Conservation (phyloP, 208 protist genomes). For the Lotmaria passim region DNA sequence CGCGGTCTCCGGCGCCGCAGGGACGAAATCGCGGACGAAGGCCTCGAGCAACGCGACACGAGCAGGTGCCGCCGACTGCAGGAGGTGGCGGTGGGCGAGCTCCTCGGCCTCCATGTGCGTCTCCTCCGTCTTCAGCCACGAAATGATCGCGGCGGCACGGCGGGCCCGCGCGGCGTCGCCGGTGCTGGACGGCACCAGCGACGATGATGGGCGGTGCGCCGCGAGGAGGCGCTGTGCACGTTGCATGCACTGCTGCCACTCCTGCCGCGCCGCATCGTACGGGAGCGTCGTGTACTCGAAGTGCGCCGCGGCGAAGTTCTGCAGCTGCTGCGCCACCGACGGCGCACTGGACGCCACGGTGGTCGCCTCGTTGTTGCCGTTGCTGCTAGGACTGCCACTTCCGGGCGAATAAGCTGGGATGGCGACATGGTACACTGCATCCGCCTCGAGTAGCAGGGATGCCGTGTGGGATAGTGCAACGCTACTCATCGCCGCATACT, state of each 20-base stretch:
- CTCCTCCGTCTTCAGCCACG: slow-evolving; percentile 44
- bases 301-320: slow-evolving; percentile 59
- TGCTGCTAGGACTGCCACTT: neutral
- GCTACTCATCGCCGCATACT: slow-evolving; percentile 6
- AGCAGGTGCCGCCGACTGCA: slow-evolving; percentile 10
- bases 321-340: slow-evolving; percentile 41
- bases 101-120: slow-evolving; percentile 48
- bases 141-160: slow-evolving; percentile 13
- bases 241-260: slow-evolving; percentile 37
- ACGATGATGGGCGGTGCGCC: neutral
- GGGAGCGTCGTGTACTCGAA: slow-evolving; percentile 54
- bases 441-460: slow-evolving; percentile 5
- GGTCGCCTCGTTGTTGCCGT: neutral
- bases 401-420: neutral
- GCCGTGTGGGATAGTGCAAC: neutral
- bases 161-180: neutral
- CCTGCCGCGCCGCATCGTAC: slow-evolving; percentile 45
- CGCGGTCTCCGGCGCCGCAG: neutral
- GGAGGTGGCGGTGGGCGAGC: slow-evolving; percentile 41
- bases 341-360: slow-evolving; percentile 19
- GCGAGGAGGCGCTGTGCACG: slow-evolving; percentile 11
- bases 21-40: slow-evolving; percentile 13
- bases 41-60: slow-evolving; percentile 12
- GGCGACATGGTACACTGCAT: slow-evolving; percentile 24
- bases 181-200: neutral